These are phyloP conservation scores for Rhizopus microsporus DNA, from an alignment of 371 early-diverging fungal genomes.

Conservation along the genomic window DNA sequence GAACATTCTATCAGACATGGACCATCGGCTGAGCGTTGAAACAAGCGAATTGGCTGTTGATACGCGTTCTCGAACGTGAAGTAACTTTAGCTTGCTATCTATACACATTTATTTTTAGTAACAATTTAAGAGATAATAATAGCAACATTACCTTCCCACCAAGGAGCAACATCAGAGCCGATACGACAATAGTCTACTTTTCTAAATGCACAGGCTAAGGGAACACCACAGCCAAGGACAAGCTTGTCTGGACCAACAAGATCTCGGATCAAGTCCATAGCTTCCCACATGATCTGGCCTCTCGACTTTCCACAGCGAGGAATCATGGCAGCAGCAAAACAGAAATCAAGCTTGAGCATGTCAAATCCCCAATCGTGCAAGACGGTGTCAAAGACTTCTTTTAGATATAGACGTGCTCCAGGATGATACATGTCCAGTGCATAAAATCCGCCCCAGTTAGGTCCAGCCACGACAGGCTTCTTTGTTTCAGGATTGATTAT, in stretches of 20 bases:
- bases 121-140: background rate
- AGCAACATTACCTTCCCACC: constrained; percentile 50
- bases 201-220: constrained; percentile 54
- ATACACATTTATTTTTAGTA: background rate
- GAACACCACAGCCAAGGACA: constrained; percentile 62
- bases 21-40: constrained; percentile 58
- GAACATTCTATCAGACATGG: constrained; percentile 59
- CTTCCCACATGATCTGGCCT: constrained; percentile 65
- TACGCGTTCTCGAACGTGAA: constrained; percentile 63
- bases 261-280: constrained; percentile 55
- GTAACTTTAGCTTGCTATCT: constrained; percentile 50
- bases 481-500: constrained; percentile 36
- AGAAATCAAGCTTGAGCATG: constrained; percentile 62
- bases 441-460: constrained; percentile 57
- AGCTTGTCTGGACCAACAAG: constrained; percentile 52
- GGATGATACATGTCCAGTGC: constrained; percentile 56
- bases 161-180: constrained; percentile 60
- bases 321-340: constrained; percentile 63
- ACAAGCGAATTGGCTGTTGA: constrained; percentile 59
- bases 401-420: constrained; percentile 48
- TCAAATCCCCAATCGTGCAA: constrained; percentile 58
- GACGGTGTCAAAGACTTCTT: constrained; percentile 52
- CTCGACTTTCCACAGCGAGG: constrained; percentile 56
- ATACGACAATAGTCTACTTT: constrained; percentile 63
- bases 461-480: constrained; percentile 43